Percentiles rank a stretch among this genome's conserved stretches.
phyloP scores from a whole-genome alignment of 1,284 basidiomycete genomes.

The Marasmius tenuissimus region DNA sequence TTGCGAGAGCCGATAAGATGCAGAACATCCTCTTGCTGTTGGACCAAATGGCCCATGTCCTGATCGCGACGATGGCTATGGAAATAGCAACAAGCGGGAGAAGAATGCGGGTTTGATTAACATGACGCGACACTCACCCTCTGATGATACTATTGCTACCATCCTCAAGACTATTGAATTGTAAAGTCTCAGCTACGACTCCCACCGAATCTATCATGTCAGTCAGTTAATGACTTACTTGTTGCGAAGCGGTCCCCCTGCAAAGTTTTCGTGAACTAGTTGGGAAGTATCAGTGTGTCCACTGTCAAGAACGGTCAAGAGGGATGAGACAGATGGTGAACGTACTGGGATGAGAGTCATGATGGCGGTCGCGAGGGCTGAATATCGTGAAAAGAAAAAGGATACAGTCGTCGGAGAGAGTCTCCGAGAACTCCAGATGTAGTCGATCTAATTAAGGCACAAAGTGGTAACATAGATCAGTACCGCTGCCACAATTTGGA shows the following conservation, averaged over 20 bases:
- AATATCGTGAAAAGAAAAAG: background rate
- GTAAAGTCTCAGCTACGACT: background rate
- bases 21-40: background rate
- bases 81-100: background rate
- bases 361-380: background rate
- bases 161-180: background rate
- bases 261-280: background rate
- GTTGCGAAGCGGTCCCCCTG: background rate
- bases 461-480: background rate
- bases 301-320: too few relatives aligned
- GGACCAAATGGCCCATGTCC: background rate
- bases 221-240: background rate
- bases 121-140: background rate
- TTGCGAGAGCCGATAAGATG: background rate
- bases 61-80: background rate
- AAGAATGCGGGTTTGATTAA: background rate
- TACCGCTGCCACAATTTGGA: background rate
- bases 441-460: background rate
- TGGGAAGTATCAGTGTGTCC: background rate
- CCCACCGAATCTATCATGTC: background rate
- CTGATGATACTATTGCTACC: background rate
- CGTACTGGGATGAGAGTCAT: background rate
- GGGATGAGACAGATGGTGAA: background rate
- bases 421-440: background rate
- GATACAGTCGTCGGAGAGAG: background rate